These are phyloP conservation scores for Petrea volubilis DNA, from an alignment of 257 asterid genomes.

Conservation along the genomic window DNA sequence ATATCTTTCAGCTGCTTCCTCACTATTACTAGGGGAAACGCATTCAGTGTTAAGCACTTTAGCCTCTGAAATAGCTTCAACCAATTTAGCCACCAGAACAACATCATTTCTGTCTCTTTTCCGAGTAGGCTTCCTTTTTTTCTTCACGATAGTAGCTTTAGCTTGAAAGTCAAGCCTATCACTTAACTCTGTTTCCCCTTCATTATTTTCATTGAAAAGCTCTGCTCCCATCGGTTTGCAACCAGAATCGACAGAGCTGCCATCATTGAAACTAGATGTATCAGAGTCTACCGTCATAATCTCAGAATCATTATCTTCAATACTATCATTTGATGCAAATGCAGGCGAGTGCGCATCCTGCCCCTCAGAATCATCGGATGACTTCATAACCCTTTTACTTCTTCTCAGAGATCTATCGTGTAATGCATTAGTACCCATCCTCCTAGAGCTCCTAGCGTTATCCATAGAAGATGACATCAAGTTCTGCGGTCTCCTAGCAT, in stretches of 20 bases:
- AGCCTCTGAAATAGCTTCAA: slow-evolving; percentile 43
- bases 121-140: slow-evolving; percentile 73
- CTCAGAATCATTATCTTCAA: slow-evolving; percentile 69
- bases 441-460: slow-evolving; percentile 38
- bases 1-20: slow-evolving; percentile 36
- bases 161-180: slow-evolving; percentile 65
- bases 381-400: slow-evolving; percentile 56
- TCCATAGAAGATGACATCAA: slow-evolving; percentile 29
- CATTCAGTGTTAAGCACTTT: slow-evolving; percentile 41
- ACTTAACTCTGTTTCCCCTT: slow-evolving; percentile 47
- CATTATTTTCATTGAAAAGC: slow-evolving; percentile 43
- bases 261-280: slow-evolving; percentile 52
- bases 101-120: slow-evolving; percentile 56
- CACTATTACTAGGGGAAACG: slow-evolving; percentile 44
- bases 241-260: slow-evolving; percentile 58
- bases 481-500: slow-evolving; percentile 42
- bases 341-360: slow-evolving; percentile 50
- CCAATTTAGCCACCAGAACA: slow-evolving; percentile 38
- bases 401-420: slow-evolving; percentile 60
- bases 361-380: slow-evolving; percentile 61
- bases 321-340: slow-evolving; percentile 54
- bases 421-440: slow-evolving; percentile 30
- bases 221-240: slow-evolving; percentile 42
- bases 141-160: slow-evolving; percentile 53
- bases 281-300: slow-evolving; percentile 65